Conservation (phyloP, 345 rosid species). For the Mangifera indica region DNA sequence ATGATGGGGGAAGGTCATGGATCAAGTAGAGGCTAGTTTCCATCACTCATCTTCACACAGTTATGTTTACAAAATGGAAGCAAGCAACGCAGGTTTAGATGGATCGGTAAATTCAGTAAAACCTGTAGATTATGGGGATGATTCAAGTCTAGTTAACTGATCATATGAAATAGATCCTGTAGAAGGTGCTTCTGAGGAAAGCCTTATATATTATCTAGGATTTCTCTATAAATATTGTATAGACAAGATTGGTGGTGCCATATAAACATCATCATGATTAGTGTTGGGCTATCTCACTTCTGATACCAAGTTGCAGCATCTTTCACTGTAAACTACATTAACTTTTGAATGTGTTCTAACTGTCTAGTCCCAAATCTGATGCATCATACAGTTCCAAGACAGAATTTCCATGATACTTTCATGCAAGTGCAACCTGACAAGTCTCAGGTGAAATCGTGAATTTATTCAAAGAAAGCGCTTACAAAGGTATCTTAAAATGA, state of each 20-base stretch:
- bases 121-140: constrained; percentile 42
- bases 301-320: background rate
- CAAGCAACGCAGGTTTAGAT: constrained; percentile 54
- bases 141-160: constrained; percentile 41
- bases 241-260: constrained; percentile 41
- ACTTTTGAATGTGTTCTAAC: background rate
- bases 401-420: background rate
- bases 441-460: background rate
- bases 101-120: constrained; percentile 44
- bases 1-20: constrained; percentile 57
- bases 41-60: constrained; percentile 30
- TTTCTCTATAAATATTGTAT: constrained; percentile 54
- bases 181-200: constrained; percentile 42
- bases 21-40: constrained; percentile 52
- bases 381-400: background rate
- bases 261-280: constrained; percentile 27
- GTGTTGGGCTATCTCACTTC: constrained; percentile 11
- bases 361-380: background rate
- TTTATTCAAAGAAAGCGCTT: background rate
- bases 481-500: background rate
- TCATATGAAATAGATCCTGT: constrained; percentile 44
- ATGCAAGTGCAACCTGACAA: background rate
- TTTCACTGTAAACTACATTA: background rate
- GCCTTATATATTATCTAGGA: constrained; percentile 43
- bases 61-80: constrained; percentile 49